Conservation (phyloP, 2,329 filamentous ascomycete species). For the Cordyceps fumosorosea region DNA sequence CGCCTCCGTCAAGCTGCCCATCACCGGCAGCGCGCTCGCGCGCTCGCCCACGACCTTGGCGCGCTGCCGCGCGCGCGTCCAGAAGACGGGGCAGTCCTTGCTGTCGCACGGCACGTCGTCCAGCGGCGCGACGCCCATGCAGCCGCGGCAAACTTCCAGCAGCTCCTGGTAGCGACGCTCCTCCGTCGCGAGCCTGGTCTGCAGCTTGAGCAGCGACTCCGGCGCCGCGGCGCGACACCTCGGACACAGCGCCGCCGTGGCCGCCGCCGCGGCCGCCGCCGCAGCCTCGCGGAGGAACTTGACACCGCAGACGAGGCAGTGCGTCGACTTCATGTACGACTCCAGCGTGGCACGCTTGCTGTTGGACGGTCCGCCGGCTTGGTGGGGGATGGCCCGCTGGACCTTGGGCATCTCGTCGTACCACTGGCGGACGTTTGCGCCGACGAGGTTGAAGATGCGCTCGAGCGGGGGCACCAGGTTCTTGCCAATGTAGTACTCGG, state of each 20-base stretch:
- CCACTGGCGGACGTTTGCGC: constrained; percentile 84
- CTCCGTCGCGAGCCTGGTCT: constrained; percentile 52
- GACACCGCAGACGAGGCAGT: constrained; percentile 69
- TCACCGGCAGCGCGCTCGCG: constrained; percentile 25
- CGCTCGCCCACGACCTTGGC: constrained; percentile 39
- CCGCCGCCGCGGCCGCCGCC: neutral
- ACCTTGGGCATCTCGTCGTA: constrained; percentile 96
- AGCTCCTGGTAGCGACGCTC: constrained; percentile 61
- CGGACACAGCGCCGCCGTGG: constrained; percentile 44
- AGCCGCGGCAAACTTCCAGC: constrained; percentile 69
- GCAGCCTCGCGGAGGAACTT: constrained; percentile 35
- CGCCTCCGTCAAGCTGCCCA: constrained; percentile 24
- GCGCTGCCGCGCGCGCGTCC: constrained; percentile 61
- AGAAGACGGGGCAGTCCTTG: constrained; percentile 89
- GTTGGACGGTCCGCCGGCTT: constrained; percentile 24
- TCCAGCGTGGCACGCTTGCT: constrained; percentile 70
- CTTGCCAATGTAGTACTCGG: constrained; percentile 95
- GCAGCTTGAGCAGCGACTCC: constrained; percentile 57
- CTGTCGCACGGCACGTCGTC: constrained; percentile 85
- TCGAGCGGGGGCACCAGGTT: constrained; percentile 93
- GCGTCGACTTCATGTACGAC: constrained; percentile 77
- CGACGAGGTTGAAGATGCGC: constrained; percentile 92
- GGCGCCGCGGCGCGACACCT: constrained; percentile 49
- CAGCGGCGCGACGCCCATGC: constrained; percentile 62
- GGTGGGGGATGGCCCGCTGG: constrained; percentile 52